Base-by-base conservation (phyloP, 208 protist species). In the Acanthamoeba rhysodes region DNA sequence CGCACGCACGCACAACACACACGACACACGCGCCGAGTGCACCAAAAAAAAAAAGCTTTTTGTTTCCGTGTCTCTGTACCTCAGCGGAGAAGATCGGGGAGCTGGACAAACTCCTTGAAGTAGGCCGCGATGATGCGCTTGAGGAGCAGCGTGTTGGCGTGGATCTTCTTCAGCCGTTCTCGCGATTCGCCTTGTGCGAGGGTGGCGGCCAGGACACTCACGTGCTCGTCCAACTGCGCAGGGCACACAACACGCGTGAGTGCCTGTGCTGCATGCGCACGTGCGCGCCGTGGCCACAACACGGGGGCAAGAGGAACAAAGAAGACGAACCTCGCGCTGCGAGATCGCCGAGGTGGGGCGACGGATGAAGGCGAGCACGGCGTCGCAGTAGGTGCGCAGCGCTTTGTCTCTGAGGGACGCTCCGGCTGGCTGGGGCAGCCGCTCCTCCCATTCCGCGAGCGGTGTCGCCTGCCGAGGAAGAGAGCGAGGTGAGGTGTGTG, bases 71-170 rank as follows among this genome's bases (percentile, higher is more conserved):
- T n/a, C n/a, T n/a, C n/a, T n/a, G n/a, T n/a, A 20, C 10, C 12
- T 53, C 41, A 87, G 45, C 27, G 41, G 27, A 87, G 50, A 10
- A 37, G 41, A 41, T n/a, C n/a, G 34, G 48, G 41, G n/a, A 87
- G 14, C 48, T 50, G 41, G 10, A 59, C 27, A 59, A 87, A 87
- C 32, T 87, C 78, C 41, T 87, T 87, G 78, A 57, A 29, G 78
- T 62, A 87, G 50, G 78, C 62, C 16, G 78, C 78, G 41, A 87
- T 50, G 78, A 87, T 87, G 48, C 78, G 78, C 29, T 50, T 87
- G 78, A 87, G 78, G 27, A 87, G 78, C 22, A 87, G 78, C 27
- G 78, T 87, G 78, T 87, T 87, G 48, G 18, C 32, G 41, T 87
- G 78, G 41, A 87, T 59, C 78, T 59, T 50, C 78, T 87, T 87